Base-by-base conservation (phyloP, 768 basidiomycete genomes). In the Boletus fagicola region DNA sequence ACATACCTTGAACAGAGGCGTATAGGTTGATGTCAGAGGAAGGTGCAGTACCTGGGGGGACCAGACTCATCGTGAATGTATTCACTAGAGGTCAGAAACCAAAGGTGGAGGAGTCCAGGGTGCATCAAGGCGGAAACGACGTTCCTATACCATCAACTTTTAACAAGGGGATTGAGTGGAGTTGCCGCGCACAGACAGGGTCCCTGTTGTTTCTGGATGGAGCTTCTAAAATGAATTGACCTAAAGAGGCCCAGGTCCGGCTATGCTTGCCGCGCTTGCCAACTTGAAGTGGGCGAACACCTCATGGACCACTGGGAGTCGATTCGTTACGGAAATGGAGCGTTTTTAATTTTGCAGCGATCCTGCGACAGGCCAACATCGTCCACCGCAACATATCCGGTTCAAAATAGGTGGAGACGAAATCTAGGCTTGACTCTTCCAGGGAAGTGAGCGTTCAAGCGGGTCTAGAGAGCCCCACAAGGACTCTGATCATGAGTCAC, bases 1-100 rank as follows among this genome's bases (percentile, higher is more conserved):
- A 36, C 62, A 16, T 54, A 67, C 70, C 51, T 60, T 71, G 70
- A 36, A 62, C 63, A 30, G 62, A 68, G 24, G 60, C 43, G 16
- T 59, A 71, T 20, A 68, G 7, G 7, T 6, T 44, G 55, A 62
- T 43, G 4, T 59, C 55, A 20, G 6, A 35, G 12, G 49, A 50
- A 2, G 20, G 15, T 45, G 30, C 5, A 22, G 50, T 51, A 28
- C 53, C 59, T 48, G 59, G 54, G 30, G 63, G 63, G n/a, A 60
- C 24, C 0, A 69, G 47, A 51, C 69, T 71, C 69, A 71, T 70
- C 38, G 49, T 38, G 53, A 49, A 20, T 16, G 49, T 40, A 46
- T 53, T 11, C 38, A 54, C 54, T 33, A 46, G 28, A 51, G 16
- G 42, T 54, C 53, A 53, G 22, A 50, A 49, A 26, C 35, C 47